Evolutionary conservation across 2,329 filamentous ascomycete genomes (phyloP).

Genomic region (Ophiostoma angusticollis): DNA sequence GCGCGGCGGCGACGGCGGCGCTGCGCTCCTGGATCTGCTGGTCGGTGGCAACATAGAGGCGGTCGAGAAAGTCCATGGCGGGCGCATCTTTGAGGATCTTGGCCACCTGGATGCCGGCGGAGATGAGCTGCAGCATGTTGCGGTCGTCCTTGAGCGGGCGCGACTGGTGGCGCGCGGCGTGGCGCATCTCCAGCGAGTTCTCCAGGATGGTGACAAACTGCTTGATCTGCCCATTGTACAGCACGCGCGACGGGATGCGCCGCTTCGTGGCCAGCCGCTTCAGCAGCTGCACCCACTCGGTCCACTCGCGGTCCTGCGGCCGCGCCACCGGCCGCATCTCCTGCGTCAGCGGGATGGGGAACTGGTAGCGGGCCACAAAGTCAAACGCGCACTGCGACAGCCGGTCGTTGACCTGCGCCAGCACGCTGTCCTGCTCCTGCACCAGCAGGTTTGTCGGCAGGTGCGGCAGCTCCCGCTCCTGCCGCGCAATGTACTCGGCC

Average conservation of each 20-base stretch:
- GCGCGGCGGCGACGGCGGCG: conserved; percentile 27
- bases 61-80: conserved; percentile 72
- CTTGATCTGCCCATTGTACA: conserved; percentile 86
- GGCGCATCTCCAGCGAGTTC: conserved; percentile 78
- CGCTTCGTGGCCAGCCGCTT: conserved; percentile 78
- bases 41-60: conserved; percentile 72
- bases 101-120: conserved; percentile 74
- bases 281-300: conserved; percentile 79
- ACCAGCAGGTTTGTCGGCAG: conserved; percentile 72
- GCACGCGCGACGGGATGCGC: conserved; percentile 67
- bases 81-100: conserved; percentile 75
- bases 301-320: conserved; percentile 74
- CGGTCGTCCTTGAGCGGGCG: conserved; percentile 77
- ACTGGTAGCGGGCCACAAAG: conserved; percentile 84
- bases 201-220: conserved; percentile 80
- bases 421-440: conserved; percentile 72
- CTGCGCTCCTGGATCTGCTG: conserved; percentile 59
- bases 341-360: conserved; percentile 71
- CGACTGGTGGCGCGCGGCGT: conserved; percentile 72
- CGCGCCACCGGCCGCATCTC: conserved; percentile 67
- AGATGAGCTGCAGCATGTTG: conserved; percentile 78
- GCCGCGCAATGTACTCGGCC: conserved; percentile 57
- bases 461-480: conserved; percentile 69
- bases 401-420: conserved; percentile 70
- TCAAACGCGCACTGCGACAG: conserved; percentile 78